Conservation (phyloP, 1,284 basidiomycete species). For the Puccinia horiana region DNA sequence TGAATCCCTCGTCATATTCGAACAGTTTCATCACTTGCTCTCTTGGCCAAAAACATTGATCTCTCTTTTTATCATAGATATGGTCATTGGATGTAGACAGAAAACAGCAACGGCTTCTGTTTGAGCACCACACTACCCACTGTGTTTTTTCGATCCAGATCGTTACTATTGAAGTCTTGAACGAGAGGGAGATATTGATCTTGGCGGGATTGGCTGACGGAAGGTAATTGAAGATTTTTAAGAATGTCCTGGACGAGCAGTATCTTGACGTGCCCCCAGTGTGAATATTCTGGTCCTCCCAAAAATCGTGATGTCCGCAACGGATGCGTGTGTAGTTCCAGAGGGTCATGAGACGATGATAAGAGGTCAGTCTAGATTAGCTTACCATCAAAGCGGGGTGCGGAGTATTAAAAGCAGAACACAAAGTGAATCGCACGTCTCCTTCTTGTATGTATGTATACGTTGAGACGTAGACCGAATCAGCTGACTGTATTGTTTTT, state of each 20-base stretch:
- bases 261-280: not conserved
- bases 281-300: not conserved
- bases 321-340: no score
- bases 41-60: not conserved
- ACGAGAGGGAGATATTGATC: not conserved
- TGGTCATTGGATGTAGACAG: constrained; percentile 8
- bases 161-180: not conserved
- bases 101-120: not conserved
- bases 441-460: no score
- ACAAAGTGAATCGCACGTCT: not conserved
- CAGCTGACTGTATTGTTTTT: not conserved
- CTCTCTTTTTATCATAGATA: not conserved
- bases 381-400: constrained; percentile 17
- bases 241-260: not conserved
- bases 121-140: not conserved
- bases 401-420: not conserved
- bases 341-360: not conserved
- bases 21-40: not conserved
- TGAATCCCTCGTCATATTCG: not conserved
- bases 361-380: not conserved
- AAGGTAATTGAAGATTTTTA: not conserved
- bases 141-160: constrained; percentile 11
- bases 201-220: constrained; percentile 9
- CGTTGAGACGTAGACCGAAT: not conserved
- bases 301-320: not conserved